Evolutionary conservation across 352 stramenopile genomes (phyloP), one percentile per base, ranked within the genome.

Genomic region (Globisporangium ultimum): DNA sequence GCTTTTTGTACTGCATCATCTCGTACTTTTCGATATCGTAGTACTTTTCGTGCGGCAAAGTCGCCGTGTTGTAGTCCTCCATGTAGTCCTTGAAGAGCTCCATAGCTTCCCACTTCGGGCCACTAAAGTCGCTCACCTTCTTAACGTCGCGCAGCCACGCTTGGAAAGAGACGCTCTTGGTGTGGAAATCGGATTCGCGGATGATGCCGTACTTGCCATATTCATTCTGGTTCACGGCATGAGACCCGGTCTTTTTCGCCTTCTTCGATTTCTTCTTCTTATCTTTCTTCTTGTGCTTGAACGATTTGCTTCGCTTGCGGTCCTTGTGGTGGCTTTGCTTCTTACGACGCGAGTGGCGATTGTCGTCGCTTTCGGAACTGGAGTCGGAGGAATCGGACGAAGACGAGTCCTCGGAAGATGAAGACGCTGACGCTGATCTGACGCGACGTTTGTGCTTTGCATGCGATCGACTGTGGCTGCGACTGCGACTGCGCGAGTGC

Each of bases 21-120:
- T 99, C 97, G 91, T 97, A 99, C 64, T 96, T 96, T 48, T 98
- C 95, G 52, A 98, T 93, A 72, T 99, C 87, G 66, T 98, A 98
- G 80, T 98, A 99, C 64, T 99, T 99, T 18, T 97, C 83, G 64
- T 99, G 94, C 0, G 96, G 95, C 34, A 99, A 64, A 12, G 97
- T 99, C 40, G 91, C 95, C 34, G 97, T 99, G 74, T 99, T 99
- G 86, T 95, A 99, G 80, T 99, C 97, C 74, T 99, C 97, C 68
- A 96, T 95, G 80, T 98, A 97, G 70, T 92, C 82, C 34, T 87
- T 84, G 61, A 97, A 97, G 49, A 93, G 72, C 68, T 97, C 84
- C 82, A 94, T 93, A 20, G 84, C 80, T 50, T 97, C 81, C 72
- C 80, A 90, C 66, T 95, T 93, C 60, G 87, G 81, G 18, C 86